These are phyloP conservation scores for Pichia sp. DNA, from an alignment of 1,139 yeast genomes.

Conservation along the genomic window DNA sequence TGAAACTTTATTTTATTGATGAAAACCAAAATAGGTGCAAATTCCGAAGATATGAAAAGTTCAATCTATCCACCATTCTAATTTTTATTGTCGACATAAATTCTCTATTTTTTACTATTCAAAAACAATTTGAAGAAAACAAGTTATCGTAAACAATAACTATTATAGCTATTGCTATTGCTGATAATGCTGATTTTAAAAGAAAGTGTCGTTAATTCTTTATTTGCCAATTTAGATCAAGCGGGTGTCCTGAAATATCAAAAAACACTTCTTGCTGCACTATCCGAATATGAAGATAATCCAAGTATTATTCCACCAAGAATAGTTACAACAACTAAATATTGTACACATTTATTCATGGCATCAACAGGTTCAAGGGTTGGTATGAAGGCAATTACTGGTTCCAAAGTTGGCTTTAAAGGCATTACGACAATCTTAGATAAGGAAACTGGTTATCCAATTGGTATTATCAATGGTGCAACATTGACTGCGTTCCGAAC, in stretches of 20 bases:
- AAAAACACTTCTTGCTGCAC: conserved; percentile 21
- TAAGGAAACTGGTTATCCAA: conserved; percentile 43
- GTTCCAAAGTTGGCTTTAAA: conserved; percentile 46
- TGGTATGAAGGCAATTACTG: conserved; percentile 45
- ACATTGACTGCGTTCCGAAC: conserved; percentile 64
- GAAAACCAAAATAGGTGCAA: too few species aligned
- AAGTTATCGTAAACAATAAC: too few species aligned
- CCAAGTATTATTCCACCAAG: conserved; percentile 34
- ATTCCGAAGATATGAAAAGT: too few species aligned
- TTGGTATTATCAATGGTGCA: conserved; percentile 53
- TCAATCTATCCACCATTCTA: too few species aligned
- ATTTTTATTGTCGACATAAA: too few species aligned
- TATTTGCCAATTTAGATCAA: conserved; percentile 5
- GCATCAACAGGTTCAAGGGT: conserved; percentile 43
- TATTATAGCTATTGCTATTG: too few species aligned
- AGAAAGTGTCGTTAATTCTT: conserved; percentile 9
- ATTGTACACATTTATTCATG: conserved; percentile 55
- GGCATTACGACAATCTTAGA: conserved; percentile 47
- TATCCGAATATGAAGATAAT: conserved; percentile 28
- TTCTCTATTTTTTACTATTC: too few species aligned
- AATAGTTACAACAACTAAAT: conserved; percentile 32
- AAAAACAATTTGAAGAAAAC: too few species aligned
- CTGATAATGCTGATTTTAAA: conserved; percentile 10
- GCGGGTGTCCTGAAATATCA: conserved; percentile 21
- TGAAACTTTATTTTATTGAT: too few species aligned